These are phyloP conservation scores for Gaeumannomyces tritici DNA, from an alignment of 2,329 filamentous ascomycete genomes.

Conservation along the genomic window DNA sequence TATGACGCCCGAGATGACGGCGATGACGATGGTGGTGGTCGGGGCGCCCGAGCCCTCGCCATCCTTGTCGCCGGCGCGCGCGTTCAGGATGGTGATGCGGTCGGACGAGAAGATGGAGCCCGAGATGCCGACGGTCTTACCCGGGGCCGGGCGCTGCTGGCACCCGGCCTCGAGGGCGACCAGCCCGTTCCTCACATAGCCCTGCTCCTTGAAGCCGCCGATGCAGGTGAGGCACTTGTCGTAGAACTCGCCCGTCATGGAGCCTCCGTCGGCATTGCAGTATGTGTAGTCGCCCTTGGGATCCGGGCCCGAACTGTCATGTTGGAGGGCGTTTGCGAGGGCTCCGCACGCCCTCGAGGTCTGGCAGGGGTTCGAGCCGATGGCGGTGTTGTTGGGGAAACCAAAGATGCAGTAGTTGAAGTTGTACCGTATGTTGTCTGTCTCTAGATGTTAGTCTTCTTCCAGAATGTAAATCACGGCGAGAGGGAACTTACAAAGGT, in stretches of 20 bases:
- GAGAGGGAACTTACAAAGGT: constrained; percentile 35
- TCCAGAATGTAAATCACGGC: background rate
- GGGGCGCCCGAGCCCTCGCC: constrained; percentile 17
- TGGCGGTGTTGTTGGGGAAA: constrained; percentile 35
- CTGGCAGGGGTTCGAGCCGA: constrained; percentile 37
- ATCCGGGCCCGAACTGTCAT: constrained; percentile 25
- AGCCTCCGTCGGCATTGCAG: constrained; percentile 30
- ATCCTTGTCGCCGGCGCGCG: constrained; percentile 4
- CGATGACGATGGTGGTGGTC: constrained; percentile 31
- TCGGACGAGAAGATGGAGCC: constrained; percentile 17
- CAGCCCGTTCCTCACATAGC: constrained; percentile 26
- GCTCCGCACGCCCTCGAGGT: constrained; percentile 40
- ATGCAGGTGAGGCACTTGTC: constrained; percentile 37
- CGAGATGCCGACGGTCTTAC: constrained; percentile 16
- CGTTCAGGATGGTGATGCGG: too few relatives aligned
- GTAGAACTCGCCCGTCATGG: constrained; percentile 22
- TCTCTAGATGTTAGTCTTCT: too few relatives aligned
- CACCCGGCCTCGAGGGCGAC: constrained; percentile 42
- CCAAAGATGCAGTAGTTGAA: constrained; percentile 43
- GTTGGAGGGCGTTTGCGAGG: constrained; percentile 28
- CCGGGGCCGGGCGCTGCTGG: constrained; percentile 29
- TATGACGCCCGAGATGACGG: constrained; percentile 28
- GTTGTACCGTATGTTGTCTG: constrained; percentile 45
- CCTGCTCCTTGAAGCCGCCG: constrained; percentile 12
- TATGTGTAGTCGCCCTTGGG: constrained; percentile 32